Evolutionary conservation across 2,329 filamentous ascomycete genomes (phyloP).

Genomic region (Grosmannia serpens): DNA sequence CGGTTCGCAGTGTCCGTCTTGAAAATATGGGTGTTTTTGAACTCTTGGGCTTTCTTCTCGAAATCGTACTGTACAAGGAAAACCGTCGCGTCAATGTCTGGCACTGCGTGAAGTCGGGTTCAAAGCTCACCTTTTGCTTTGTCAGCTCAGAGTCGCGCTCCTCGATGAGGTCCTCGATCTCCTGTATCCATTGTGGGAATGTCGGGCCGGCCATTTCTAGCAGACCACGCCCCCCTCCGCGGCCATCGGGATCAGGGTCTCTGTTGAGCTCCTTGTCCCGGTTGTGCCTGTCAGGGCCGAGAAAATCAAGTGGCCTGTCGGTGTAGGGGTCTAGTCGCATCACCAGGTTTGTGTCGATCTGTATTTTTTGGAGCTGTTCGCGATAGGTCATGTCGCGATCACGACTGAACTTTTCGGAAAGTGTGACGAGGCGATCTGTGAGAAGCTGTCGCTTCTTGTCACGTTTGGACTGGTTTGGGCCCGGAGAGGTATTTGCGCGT

Average conservation of each 20-base stretch:
- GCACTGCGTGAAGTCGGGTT: constrained; percentile 6
- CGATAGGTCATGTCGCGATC: constrained; percentile 79
- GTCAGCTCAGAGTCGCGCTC: constrained; percentile 75
- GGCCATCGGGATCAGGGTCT: constrained; percentile 22
- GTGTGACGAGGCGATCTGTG: constrained; percentile 63
- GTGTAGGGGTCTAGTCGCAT: constrained; percentile 75
- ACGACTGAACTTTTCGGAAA: constrained; percentile 66
- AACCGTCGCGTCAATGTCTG: background rate
- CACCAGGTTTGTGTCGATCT: constrained; percentile 79
- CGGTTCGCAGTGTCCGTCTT: constrained; percentile 50
- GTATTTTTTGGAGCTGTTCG: constrained; percentile 82
- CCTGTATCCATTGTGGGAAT: constrained; percentile 74
- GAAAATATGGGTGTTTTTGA: constrained; percentile 48
- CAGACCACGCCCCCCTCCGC: constrained; percentile 38
- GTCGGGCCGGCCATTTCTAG: constrained; percentile 69
- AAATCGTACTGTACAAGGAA: constrained; percentile 41
- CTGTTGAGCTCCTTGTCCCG: constrained; percentile 22
- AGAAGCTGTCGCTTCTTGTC: constrained; percentile 82
- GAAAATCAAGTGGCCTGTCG: constrained; percentile 29
- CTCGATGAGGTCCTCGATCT: constrained; percentile 81
- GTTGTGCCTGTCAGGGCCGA: constrained; percentile 18
- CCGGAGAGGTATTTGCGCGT: constrained; percentile 19
- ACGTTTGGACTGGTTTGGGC: constrained; percentile 57
- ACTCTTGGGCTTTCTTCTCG: constrained; percentile 48
- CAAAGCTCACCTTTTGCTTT: constrained; percentile 58